Evolutionary conservation across 805 yeast genomes (phyloP), one percentile per base, ranked within the genome.

Genomic region (Yarrowia deformans): DNA sequence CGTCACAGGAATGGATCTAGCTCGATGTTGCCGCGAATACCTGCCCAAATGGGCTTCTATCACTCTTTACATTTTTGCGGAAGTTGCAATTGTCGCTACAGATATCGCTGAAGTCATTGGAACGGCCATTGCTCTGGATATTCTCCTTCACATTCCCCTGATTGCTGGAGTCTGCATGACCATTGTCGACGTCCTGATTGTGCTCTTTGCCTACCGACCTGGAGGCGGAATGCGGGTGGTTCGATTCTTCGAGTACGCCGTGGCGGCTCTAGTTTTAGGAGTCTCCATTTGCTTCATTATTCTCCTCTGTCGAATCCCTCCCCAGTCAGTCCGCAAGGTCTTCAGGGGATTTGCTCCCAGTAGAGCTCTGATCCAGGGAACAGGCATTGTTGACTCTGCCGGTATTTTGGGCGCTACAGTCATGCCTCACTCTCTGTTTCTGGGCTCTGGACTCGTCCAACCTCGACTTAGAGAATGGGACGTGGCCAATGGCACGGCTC

Each of bases 21-120:
- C 98, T 1, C 90, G 90, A 71, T 89, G 89, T 79, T 93, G 98
- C 79, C 84, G 91, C 60, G 85, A 84, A 60, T 91, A 93, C 78
- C 80, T 93, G 50, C 89, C 93, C 1, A 81, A 79, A 68, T 83
- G 83, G 70, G 74, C 90, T 40, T 72, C 79, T 42, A 70, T 76
- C 45, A 74, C 84, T 39, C 79, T 93, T 32, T 93, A 94, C 77
- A 76, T 88, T 2, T 83, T 93, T 71, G 96, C 98, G 0, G 98
- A 94, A 75, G 80, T 89, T 19, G 97, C 98, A 23, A 94, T 94
- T 70, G 88, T 94, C 52, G 97, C 98, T 1, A 94, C 98, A 0
- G 99, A 94, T 79, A 84, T 95, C 72, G 98, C 99, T 1, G 98
- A 94, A 77, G 97, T 94, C 43, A 94, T 95, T 34, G 99, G 99